These are phyloP conservation scores for Malus fusca DNA, from an alignment of 306 rosid genomes.

Conservation along the genomic window DNA sequence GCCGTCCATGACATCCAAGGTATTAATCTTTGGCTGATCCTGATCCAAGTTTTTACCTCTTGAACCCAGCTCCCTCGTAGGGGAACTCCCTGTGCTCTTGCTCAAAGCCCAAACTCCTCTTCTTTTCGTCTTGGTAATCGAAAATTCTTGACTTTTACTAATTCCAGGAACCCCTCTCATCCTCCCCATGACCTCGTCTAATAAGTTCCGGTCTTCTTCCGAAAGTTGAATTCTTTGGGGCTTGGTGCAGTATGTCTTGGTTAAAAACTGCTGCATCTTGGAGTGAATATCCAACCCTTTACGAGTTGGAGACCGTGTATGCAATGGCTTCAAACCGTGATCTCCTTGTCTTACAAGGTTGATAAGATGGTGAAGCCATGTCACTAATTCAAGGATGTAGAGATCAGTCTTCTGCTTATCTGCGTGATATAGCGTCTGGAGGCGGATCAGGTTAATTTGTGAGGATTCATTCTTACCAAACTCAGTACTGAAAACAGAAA, in stretches of 20 bases:
- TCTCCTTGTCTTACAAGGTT: conserved; percentile 52
- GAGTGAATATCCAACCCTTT: conserved; percentile 50
- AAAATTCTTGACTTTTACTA: conserved; percentile 60
- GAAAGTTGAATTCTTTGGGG: conserved; percentile 32
- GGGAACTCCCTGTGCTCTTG: conserved; percentile 61
- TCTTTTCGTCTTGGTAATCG: conserved; percentile 25
- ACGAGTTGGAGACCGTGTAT: conserved; percentile 46
- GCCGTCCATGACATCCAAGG: conserved; percentile 60
- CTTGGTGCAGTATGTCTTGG: conserved; percentile 21
- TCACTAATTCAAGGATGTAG: conserved; percentile 60
- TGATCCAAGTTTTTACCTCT: conserved; percentile 7
- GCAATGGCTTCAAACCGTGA: conserved; percentile 37
- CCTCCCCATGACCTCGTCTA: conserved; percentile 48
- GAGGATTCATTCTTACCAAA: conserved; percentile 35
- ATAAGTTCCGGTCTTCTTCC: conserved; percentile 41
- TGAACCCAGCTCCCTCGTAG: conserved; percentile 24
- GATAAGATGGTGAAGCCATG: conserved; percentile 60
- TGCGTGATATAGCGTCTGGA: conserved; percentile 77
- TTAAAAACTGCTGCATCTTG: conserved; percentile 42
- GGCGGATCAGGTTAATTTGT: conserved; percentile 47
- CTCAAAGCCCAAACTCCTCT: conserved; percentile 23
- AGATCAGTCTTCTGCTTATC: conserved; percentile 66
- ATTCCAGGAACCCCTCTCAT: conserved; percentile 33
- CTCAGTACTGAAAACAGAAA: conserved; percentile 45
- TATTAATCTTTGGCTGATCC: conserved; percentile 14